Conservation (phyloP, 352 stramenopile species). For the Phytopythium chamaehyphon region DNA sequence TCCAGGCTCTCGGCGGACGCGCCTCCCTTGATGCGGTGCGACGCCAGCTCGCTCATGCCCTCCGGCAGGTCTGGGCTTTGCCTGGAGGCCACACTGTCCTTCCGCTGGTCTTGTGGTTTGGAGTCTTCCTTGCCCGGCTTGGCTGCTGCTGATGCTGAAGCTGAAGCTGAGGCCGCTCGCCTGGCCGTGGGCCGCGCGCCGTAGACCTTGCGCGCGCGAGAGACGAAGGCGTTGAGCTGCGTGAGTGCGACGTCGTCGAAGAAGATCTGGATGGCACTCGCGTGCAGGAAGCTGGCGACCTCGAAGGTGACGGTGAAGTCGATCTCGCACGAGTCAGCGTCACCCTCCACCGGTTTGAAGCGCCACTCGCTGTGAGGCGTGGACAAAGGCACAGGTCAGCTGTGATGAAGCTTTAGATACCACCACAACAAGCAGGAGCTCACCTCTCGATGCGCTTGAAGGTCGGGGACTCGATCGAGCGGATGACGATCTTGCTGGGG, state of each 20-base stretch:
- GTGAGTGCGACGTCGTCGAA: conserved; percentile 81
- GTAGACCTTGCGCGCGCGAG: conserved; percentile 53
- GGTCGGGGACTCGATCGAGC: conserved; percentile 77
- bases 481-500: conserved; percentile 67
- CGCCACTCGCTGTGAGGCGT: conserved; percentile 78
- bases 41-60: conserved; percentile 6
- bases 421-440: neutral
- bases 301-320: conserved; percentile 83
- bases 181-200: neutral
- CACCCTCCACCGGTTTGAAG: conserved; percentile 41
- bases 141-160: too few relatives aligned
- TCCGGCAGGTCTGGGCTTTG: neutral
- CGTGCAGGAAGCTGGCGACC: conserved; percentile 74
- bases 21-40: conserved; percentile 32
- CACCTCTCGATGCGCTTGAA: conserved; percentile 87
- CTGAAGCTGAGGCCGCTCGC: too few relatives aligned
- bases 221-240: conserved; percentile 81
- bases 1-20: conserved; percentile 56
- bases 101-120: too few relatives aligned
- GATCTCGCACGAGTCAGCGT: conserved; percentile 58
- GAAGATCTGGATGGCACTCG: conserved; percentile 79
- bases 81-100: too few relatives aligned
- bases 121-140: too few relatives aligned
- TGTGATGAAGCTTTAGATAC: neutral
- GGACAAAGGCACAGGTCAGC: neutral